Percentiles rank a stretch among this genome's conserved stretches.
Conservation (phyloP, 768 basidiomycete species). For the Pisolithus orientalis region DNA sequence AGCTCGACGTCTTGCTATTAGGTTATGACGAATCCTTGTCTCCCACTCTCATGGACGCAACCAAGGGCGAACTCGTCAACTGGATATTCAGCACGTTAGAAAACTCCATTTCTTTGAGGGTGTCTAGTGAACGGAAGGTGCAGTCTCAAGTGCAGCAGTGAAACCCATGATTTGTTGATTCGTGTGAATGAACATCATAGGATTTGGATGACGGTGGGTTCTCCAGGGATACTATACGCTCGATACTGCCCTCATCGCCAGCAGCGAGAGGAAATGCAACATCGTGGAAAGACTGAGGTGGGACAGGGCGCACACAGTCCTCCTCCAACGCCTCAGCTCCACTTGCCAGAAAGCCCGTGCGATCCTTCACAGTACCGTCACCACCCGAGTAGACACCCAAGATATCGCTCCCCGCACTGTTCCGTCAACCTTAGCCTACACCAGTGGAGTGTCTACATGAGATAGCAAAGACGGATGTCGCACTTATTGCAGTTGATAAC, state of each 20-base stretch:
- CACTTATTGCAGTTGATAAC: slow-evolving; percentile 70
- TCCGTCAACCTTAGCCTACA: slow-evolving; percentile 56
- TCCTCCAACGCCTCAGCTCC: slow-evolving; percentile 58
- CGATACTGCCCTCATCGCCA: slow-evolving; percentile 40
- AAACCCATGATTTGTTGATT: slow-evolving; percentile 32
- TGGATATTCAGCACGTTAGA: slow-evolving; percentile 79
- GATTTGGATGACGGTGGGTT: slow-evolving; percentile 35
- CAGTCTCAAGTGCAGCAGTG: slow-evolving; percentile 36
- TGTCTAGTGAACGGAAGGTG: slow-evolving; percentile 53
- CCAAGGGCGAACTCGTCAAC: slow-evolving; percentile 59
- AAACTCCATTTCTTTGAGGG: slow-evolving; percentile 98
- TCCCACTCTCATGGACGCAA: slow-evolving; percentile 40
- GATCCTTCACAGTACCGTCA: slow-evolving; percentile 64
- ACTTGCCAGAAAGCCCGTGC: slow-evolving; percentile 52
- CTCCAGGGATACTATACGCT: slow-evolving; percentile 46
- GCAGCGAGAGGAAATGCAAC: slow-evolving; percentile 43
- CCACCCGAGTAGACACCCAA: slow-evolving; percentile 63
- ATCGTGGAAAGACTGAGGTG: slow-evolving; percentile 54
- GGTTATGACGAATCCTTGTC: slow-evolving; percentile 35
- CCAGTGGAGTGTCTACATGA: slow-evolving; percentile 65
- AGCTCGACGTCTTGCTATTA: slow-evolving; percentile 42
- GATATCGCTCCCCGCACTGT: slow-evolving; percentile 83
- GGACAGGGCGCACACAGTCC: slow-evolving; percentile 80
- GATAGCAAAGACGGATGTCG: slow-evolving; percentile 60
- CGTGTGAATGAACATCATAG: slow-evolving; percentile 32